Conservation (phyloP, 768 basidiomycete genomes). For the Russula foetens region DNA sequence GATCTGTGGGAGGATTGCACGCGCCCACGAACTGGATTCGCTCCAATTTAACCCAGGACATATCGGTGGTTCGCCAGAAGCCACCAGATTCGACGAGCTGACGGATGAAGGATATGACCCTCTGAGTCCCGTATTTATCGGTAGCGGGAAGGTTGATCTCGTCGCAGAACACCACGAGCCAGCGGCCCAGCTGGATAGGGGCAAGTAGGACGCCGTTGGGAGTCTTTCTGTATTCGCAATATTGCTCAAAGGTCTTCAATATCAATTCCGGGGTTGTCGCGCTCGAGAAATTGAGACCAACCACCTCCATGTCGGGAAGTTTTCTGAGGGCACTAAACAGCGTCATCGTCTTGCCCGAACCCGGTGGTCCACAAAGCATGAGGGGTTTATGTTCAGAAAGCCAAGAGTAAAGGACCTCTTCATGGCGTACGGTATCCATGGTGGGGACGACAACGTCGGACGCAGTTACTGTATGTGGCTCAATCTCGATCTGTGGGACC, state of each 20-base stretch:
- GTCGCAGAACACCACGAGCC: slow-evolving; percentile 99
- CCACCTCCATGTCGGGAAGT: slow-evolving; percentile 97
- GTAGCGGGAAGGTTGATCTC: slow-evolving; percentile 97
- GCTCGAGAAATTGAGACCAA: slow-evolving; percentile 98
- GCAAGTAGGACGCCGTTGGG: slow-evolving; percentile 96
- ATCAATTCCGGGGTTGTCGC: slow-evolving; percentile 98
- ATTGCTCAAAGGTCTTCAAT: slow-evolving; percentile 98
- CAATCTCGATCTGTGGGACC: slow-evolving; percentile 94
- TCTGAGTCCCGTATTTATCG: slow-evolving; percentile 97
- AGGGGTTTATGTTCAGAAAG: slow-evolving; percentile 97
- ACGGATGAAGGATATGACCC: slow-evolving; percentile 96
- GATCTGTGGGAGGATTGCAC: slow-evolving; percentile 98
- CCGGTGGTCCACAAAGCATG: slow-evolving; percentile 98
- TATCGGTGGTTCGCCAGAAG: slow-evolving; percentile 90
- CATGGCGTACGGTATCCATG: slow-evolving; percentile 96
- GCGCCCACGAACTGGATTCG: slow-evolving; percentile 99
- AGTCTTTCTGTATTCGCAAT: slow-evolving; percentile 98
- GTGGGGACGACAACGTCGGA: slow-evolving; percentile 97
- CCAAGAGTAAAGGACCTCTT: slow-evolving; percentile 98
- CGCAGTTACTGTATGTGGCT: slow-evolving; percentile 91
- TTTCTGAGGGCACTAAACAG: slow-evolving; percentile 96
- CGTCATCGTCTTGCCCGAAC: slow-evolving; percentile 99
- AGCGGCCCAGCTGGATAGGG: slow-evolving; percentile 90
- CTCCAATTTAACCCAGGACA: slow-evolving; percentile 96
- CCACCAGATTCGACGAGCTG: slow-evolving; percentile 93